Conservation (phyloP, 768 basidiomycete species). For the Leccinum ochraceum region DNA sequence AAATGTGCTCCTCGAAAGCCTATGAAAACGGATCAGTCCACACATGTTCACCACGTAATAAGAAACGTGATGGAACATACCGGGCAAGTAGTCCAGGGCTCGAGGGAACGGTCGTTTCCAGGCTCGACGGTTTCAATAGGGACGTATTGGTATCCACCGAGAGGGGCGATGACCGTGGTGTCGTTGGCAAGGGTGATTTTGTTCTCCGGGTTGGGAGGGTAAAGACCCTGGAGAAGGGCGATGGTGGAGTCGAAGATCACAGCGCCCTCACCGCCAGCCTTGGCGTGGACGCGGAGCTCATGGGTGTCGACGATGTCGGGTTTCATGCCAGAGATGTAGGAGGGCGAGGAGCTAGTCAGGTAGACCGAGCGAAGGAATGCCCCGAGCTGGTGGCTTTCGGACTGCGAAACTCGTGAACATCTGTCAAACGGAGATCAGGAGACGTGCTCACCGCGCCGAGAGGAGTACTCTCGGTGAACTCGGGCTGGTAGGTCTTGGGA, state of each 20-base stretch:
- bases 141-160: slow-evolving; percentile 85
- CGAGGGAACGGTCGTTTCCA: slow-evolving; percentile 77
- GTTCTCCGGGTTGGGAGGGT: slow-evolving; percentile 76
- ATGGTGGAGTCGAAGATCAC: slow-evolving; percentile 86
- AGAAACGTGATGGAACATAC: slow-evolving; percentile 32
- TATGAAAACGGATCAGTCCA: slow-evolving; percentile 30
- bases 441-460: slow-evolving; percentile 61
- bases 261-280: slow-evolving; percentile 82
- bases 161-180: slow-evolving; percentile 66
- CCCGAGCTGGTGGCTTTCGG: slow-evolving; percentile 69
- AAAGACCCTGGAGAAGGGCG: slow-evolving; percentile 82
- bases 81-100: slow-evolving; percentile 73
- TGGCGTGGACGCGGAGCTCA: slow-evolving; percentile 75
- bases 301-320: slow-evolving; percentile 70
- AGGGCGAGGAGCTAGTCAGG: slow-evolving; percentile 63
- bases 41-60: not conserved
- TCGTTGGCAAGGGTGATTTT: slow-evolving; percentile 80
- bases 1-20: slow-evolving; percentile 67
- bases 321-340: slow-evolving; percentile 66
- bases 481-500: slow-evolving; percentile 62
- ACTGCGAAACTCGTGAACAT: slow-evolving; percentile 38
- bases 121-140: slow-evolving; percentile 90
- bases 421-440: not conserved
- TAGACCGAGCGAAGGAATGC: slow-evolving; percentile 62
- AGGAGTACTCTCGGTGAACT: slow-evolving; percentile 69